A percentile compares a stretch with the other conserved stretches of the same genome.
Conservation (phyloP, 768 basidiomycete species). For the Calocera viscosa region DNA sequence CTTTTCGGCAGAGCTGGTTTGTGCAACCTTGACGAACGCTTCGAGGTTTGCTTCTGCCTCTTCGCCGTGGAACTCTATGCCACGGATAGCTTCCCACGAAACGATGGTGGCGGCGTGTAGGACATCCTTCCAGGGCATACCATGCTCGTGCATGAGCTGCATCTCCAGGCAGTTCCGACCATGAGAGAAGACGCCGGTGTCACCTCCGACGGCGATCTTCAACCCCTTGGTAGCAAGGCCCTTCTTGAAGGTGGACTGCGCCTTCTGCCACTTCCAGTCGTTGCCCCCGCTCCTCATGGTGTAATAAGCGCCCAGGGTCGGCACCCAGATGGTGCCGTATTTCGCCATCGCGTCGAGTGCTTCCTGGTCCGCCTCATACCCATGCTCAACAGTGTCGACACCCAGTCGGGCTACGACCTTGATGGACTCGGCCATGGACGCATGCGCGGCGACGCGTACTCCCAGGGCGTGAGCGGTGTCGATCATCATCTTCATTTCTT, state of each 20-base stretch:
- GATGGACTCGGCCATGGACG: conserved; percentile 30
- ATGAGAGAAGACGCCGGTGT: conserved; percentile 53
- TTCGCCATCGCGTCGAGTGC: conserved; percentile 10
- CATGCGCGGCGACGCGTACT: conserved; percentile 49
- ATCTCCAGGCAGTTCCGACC: conserved; percentile 50
- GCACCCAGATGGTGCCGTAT: conserved; percentile 38
- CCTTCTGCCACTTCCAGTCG: background rate
- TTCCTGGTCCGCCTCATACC: conserved; percentile 23
- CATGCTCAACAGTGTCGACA: conserved; percentile 51
- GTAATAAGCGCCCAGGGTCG: conserved; percentile 44
- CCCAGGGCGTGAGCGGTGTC: conserved; percentile 39
- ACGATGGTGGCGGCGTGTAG: conserved; percentile 48
- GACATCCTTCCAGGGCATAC: conserved; percentile 41
- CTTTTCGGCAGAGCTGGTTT: conserved; percentile 15
- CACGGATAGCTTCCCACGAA: conserved; percentile 45
- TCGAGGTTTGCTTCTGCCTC: conserved; percentile 23
- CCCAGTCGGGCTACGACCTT: conserved; percentile 23
- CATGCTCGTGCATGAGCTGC: conserved; percentile 45
- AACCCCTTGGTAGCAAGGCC: conserved; percentile 36
- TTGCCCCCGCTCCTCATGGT: conserved; percentile 18
- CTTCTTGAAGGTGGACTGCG: conserved; percentile 29
- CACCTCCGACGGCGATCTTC: conserved; percentile 48
- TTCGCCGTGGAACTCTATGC: conserved; percentile 35
- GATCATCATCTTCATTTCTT: conserved; percentile 31
- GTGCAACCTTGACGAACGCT: conserved; percentile 19